These are phyloP conservation scores for Calocera cornea DNA, from an alignment of 768 basidiomycete genomes.

Conservation along the genomic window DNA sequence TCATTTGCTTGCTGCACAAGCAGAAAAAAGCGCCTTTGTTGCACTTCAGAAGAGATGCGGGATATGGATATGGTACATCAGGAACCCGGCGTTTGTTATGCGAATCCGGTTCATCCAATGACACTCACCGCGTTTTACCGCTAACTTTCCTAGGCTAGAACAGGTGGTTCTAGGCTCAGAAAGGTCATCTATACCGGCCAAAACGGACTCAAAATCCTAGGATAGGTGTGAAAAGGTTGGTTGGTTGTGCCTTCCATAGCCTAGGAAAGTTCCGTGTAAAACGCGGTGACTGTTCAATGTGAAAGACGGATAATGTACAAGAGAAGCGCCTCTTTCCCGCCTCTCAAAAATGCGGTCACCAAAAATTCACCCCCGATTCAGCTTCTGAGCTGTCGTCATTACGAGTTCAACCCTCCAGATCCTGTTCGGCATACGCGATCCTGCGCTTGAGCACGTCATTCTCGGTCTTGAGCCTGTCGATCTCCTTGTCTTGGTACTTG, in stretches of 20 bases:
- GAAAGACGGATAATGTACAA: neutral
- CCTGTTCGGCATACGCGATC: neutral
- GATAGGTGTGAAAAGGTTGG: too few species aligned
- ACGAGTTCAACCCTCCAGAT: neutral
- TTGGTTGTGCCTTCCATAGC: too few species aligned
- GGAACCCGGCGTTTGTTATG: neutral
- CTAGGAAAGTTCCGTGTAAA: too few species aligned
- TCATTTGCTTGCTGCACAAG: neutral
- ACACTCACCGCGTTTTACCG: too few species aligned
- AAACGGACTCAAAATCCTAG: too few species aligned
- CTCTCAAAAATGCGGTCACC: neutral
- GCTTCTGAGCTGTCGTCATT: too few species aligned
- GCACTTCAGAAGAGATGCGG: neutral
- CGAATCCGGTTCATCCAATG: neutral
- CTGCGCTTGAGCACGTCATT: neutral
- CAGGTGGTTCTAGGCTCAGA: too few species aligned
- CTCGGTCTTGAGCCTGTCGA: neutral
- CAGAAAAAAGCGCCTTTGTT: neutral
- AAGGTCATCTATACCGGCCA: too few species aligned
- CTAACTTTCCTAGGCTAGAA: too few species aligned
- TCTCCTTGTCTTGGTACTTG: neutral
- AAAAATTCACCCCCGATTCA: too few species aligned
- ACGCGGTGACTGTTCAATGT: too few species aligned
- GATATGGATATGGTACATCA: neutral
- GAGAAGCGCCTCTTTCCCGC: too few species aligned